Base-by-base conservation (phyloP, 495 filamentous ascomycete species). In the Entonaema liquescens region DNA sequence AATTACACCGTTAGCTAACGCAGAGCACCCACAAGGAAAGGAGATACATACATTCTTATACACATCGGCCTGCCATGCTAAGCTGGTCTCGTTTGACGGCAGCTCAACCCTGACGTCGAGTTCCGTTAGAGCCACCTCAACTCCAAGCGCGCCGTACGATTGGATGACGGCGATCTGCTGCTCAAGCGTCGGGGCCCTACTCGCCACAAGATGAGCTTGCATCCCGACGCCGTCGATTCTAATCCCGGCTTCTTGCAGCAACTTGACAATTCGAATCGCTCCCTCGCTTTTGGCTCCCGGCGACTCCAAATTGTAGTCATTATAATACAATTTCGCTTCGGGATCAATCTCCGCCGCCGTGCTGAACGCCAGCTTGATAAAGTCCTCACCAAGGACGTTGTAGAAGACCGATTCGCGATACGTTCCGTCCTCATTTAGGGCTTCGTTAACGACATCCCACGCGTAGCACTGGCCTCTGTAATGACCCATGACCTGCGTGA, bases 371-470 rank as follows among this genome's bases (percentile, higher is more conserved):
- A 89, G 83, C 17, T 77, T 78, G 68, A 90, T 80, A 75, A 84
- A 91, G 60, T 86, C 83, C 60, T 85, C 83, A 17, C 88, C 88
- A 33, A 89, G 74, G 17, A 87, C 80, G 25, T 83, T 80, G 79
- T 83, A 87, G 80, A 89, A 90, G 56, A 86, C 78, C 53, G 76
- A 84, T 61, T 81, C 62, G 58, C 89, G 85, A 67, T 86, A 86
- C 17, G 83, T 83, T 29, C 89, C 90, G 71, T 90, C 86, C 57
- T 92, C 90, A 63, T 89, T 85, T 64, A 92, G 85, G 35, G 87
- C 87, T 76, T 93, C 89, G 76, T 92, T 92, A 19, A 91, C 83
- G 1, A 93, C 90, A 71, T 92, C 89, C 88, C 62, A 72, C 5
- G 58, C 61, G 8, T 65, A 67, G 36, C 80, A 88, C 57, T 83